Evolutionary conservation across 345 rosid species (phyloP), one percentile per base, ranked within the genome.

Genomic region (Streptanthus diversifolius): DNA sequence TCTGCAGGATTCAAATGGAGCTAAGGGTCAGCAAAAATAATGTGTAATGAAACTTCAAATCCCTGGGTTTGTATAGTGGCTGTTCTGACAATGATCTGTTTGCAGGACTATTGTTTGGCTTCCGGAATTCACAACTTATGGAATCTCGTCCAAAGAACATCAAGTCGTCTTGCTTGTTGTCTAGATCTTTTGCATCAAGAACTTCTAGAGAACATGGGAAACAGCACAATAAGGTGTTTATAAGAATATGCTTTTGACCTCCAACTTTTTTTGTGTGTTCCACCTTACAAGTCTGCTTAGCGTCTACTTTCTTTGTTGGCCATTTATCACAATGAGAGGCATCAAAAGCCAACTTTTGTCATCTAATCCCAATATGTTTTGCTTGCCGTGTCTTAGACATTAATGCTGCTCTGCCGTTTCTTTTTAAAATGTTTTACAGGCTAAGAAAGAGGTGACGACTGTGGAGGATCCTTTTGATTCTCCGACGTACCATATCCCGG

Each of bases 381-480:
- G n/a, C 55, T 41, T 58, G 32, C 25, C 9, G 62, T 14, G 22
- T 80, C 22, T 54, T 15, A 44, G 19, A 15, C 40, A 57, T 37
- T 71, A 33, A 22, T 47, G 30, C 54, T n/a, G 73, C 53, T 72
- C 33, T 53, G 36, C 37, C 37, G 48, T 30, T 53, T 45, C 39
- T 73, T 37, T 15, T 10, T 3, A 61, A 51, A 13, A 18, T 73
- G 24, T 22, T 27, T 71, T 29, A 58, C 90, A 93, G 98, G 41
- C 87, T 51, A 89, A 75, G 70, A 91, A 91, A 68, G 96, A 91
- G 3, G 75, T 95, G 63, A 82, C 96, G n/a, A 95, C 89, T 24
- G 84, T 87, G 40, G 99, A 95, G 66, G 97, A 95, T 85, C 97
- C 99, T 69, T 95, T 95, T 81, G 93, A 95, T 82, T 80, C 96